phyloP scores from a whole-genome alignment of 208 protist genomes.

The Crithidia bombi region DNA sequence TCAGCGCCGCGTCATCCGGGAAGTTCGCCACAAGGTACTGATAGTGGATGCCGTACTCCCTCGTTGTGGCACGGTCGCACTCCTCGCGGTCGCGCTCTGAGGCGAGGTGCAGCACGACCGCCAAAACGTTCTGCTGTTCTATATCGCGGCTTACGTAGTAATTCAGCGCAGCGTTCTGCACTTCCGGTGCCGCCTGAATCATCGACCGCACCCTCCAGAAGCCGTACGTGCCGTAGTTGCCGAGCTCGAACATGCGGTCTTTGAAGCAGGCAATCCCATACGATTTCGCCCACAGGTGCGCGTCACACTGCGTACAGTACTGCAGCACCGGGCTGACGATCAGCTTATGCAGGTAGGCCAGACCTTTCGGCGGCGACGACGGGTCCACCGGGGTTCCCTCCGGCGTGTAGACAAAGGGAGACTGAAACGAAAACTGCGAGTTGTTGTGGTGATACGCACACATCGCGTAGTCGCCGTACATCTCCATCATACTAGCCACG shows the following conservation, averaged over 20 bases:
- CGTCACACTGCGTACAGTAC: slow-evolving; percentile 48
- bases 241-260: background rate
- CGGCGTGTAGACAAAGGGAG: slow-evolving; percentile 17
- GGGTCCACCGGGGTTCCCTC: background rate
- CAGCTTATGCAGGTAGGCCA: slow-evolving; percentile 36
- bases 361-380: too few species aligned
- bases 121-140: slow-evolving; percentile 17
- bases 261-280: slow-evolving; percentile 37
- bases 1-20: slow-evolving; percentile 26
- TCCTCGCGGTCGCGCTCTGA: slow-evolving; percentile 10
- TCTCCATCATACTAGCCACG: slow-evolving; percentile 8
- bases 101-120: slow-evolving; percentile 45
- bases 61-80: slow-evolving; percentile 22
- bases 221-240: slow-evolving; percentile 45
- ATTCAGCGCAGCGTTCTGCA: slow-evolving; percentile 36
- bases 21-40: slow-evolving; percentile 53
- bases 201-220: slow-evolving; percentile 64
- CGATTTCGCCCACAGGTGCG: slow-evolving; percentile 4
- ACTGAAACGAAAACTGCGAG: slow-evolving; percentile 35
- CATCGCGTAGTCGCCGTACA: slow-evolving; percentile 35
- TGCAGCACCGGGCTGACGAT: slow-evolving; percentile 49
- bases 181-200: slow-evolving; percentile 30
- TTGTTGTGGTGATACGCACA: slow-evolving; percentile 49
- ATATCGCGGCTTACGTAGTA: slow-evolving; percentile 28
- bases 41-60: slow-evolving; percentile 52